Evolutionary conservation across 441 rosid species (phyloP).

Genomic region (Erodium moschatum): DNA sequence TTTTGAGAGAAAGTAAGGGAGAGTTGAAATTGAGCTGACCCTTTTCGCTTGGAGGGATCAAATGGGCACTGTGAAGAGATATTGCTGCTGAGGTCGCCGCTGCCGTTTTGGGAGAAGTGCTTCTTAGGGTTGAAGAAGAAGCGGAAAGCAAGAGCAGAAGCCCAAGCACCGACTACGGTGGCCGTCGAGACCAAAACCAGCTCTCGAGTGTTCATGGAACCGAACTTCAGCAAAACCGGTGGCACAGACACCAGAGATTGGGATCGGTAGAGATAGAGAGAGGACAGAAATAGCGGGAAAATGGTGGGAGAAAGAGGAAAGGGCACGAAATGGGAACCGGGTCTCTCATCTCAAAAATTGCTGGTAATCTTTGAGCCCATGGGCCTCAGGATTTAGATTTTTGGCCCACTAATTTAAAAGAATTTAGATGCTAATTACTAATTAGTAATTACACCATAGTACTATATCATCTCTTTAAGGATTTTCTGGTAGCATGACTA

Average conservation of each 20-base stretch:
- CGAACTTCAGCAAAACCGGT: background rate
- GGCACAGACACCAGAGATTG: background rate
- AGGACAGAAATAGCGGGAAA: background rate
- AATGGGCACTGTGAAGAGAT: slow-evolving; percentile 42
- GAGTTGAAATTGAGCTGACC: slow-evolving; percentile 31
- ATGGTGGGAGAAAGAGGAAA: background rate
- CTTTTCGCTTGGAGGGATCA: slow-evolving; percentile 67
- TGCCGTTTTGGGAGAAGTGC: slow-evolving; percentile 22
- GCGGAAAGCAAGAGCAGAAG: slow-evolving; percentile 51
- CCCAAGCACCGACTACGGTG: slow-evolving; percentile 50
- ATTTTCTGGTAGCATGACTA: too few species aligned
- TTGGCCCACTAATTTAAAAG: background rate
- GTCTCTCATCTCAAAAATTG: background rate
- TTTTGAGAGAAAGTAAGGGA: background rate
- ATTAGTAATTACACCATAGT: too few species aligned
- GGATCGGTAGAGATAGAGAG: background rate
- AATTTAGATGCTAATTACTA: too few species aligned
- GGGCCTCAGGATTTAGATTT: background rate
- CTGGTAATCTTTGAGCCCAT: background rate
- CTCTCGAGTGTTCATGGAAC: slow-evolving; percentile 52
- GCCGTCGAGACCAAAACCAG: slow-evolving; percentile 48
- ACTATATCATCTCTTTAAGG: too few species aligned
- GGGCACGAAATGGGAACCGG: background rate
- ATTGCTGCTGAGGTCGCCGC: slow-evolving; percentile 30
- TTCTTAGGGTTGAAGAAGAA: slow-evolving; percentile 36